Percentiles rank a stretch among this genome's conserved stretches.
Conservation (phyloP, 805 yeast genomes). For the Ogataea methanolica region DNA sequence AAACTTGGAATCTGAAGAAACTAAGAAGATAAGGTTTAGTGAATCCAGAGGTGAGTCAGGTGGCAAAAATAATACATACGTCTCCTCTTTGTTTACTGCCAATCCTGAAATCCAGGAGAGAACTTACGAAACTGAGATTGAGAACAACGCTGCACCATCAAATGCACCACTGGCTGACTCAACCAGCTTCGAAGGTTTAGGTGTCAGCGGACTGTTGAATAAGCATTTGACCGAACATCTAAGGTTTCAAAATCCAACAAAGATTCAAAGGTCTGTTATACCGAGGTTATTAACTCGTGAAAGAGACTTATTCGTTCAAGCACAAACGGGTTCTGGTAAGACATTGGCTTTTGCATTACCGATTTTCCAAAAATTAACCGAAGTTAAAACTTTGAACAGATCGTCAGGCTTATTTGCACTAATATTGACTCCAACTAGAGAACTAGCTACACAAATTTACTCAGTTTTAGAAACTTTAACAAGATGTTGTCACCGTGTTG, state of each 20-base stretch:
- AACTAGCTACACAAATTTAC: constrained; percentile 86
- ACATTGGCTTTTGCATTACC: constrained; percentile 87
- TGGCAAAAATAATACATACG: constrained; percentile 59
- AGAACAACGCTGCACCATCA: constrained; percentile 47
- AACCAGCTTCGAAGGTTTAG: constrained; percentile 67
- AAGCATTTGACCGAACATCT: constrained; percentile 53
- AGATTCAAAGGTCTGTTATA: constrained; percentile 76
- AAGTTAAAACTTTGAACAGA: constrained; percentile 47
- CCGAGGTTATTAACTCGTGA: constrained; percentile 50
- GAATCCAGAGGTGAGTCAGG: constrained; percentile 50
- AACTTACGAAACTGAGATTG: constrained; percentile 29
- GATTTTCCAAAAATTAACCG: constrained; percentile 66
- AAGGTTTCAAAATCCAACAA: constrained; percentile 67
- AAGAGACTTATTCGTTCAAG: constrained; percentile 80
- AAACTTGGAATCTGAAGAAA: constrained; percentile 16
- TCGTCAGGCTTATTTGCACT: constrained; percentile 84
- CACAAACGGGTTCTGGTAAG: constrained; percentile 98
- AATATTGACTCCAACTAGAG: constrained; percentile 91
- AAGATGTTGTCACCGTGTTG: constrained; percentile 78
- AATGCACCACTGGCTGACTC: constrained; percentile 81
- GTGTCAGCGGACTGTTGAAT: constrained; percentile 51
- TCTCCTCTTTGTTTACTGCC: constrained; percentile 81
- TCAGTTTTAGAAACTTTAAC: constrained; percentile 70
- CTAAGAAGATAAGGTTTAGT: constrained; percentile 31
- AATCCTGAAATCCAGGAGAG: constrained; percentile 48